These are phyloP conservation scores for Jaltomata sinuosa DNA, from an alignment of 257 asterid species.

Conservation along the genomic window DNA sequence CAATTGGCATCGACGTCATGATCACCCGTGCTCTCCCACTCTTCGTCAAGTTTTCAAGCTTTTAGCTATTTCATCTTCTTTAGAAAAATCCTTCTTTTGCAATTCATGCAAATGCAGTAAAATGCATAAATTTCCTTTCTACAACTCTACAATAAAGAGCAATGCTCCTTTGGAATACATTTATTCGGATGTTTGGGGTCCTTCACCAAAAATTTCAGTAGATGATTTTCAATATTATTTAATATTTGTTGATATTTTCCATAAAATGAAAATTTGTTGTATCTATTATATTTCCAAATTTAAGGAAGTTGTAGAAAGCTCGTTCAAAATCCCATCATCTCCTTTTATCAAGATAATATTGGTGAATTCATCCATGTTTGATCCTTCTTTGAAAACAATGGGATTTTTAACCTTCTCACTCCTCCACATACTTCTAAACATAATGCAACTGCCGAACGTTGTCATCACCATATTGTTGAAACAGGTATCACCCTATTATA, in stretches of 20 bases:
- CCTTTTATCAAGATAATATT: too few relatives aligned
- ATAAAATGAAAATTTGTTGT: too few relatives aligned
- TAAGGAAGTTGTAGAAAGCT: too few relatives aligned
- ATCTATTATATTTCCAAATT: too few relatives aligned
- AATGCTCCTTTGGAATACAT: neutral
- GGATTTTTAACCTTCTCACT: neutral
- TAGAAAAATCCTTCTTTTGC: too few relatives aligned
- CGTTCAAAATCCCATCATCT: too few relatives aligned
- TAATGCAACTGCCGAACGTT: neutral
- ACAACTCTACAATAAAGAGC: neutral
- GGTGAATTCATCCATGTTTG: too few relatives aligned
- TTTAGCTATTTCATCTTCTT: too few relatives aligned
- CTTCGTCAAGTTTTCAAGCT: neutral
- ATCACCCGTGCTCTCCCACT: neutral
- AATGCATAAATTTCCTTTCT: neutral
- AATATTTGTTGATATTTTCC: neutral
- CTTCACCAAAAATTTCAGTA: neutral
- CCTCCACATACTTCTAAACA: neutral
- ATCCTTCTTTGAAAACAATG: neutral
- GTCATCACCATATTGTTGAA: neutral
- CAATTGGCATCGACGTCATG: neutral
- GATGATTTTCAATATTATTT: neutral
- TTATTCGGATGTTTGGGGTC: neutral
- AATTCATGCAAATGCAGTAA: neutral
- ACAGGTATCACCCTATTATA: too few relatives aligned